Evolutionary conservation across 192 early-diverging fungal genomes (phyloP), one percentile per base, ranked within the genome.

Genomic region (Podochytrium sp.): DNA sequence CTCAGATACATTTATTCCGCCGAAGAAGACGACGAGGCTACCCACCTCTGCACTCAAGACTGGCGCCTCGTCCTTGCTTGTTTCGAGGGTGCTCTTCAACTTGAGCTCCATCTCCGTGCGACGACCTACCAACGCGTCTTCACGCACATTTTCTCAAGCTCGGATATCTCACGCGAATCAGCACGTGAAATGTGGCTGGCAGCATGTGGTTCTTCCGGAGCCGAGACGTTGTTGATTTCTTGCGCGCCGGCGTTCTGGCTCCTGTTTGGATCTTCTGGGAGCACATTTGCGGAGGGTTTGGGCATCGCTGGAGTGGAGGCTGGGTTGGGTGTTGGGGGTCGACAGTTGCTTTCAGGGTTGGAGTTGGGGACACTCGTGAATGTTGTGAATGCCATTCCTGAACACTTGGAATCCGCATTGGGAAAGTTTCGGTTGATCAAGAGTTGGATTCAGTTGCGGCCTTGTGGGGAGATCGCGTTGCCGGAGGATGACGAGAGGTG

Each of bases 21-120:
- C 1, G 55, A 75, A 35, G 64, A 75, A 32, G 63, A 67, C 25
- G 74, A 75, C 53, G 74, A 75, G 38, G 74, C 74, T 20, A 75
- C 74, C 3, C 59, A 63, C 6, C 50, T 43, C 25, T 42, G 35
- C 27, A 67, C 74, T 20, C 18, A 53, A 16, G 65, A 75, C 55
- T 75, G 74, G 74, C 30, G 74, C 7, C 65, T 75, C 35, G 74
- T 75, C 27, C 51, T 75, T 51, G 74, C 43, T 14, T 60, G 58
- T 37, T 67, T 39, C 53, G 64, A 65, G n/a, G 64, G 51, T 1
- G 50, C 64, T 2, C 1, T 39, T 1, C 37, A 53, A 33, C 32
- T 75, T 16, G 39, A 52, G 7, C 47, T 75, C 3, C 32, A 65
- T 10, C 64, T 67, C 16, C 74, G 74, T 10, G 63, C 74, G 7